Conservation (phyloP, 192 early-diverging fungal species). For the Spizellomyces sp. region DNA sequence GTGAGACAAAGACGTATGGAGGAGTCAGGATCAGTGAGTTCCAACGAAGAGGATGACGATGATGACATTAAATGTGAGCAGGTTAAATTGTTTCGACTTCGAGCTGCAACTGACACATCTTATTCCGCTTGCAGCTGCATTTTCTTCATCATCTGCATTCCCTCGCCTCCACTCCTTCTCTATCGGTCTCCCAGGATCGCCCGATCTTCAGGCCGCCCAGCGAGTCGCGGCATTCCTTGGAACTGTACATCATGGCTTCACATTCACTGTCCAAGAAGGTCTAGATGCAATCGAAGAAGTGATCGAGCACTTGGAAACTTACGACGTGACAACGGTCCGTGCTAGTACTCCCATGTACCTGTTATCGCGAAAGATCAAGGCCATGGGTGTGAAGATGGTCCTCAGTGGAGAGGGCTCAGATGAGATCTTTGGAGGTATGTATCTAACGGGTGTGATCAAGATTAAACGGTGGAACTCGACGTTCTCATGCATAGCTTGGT, state of each 20-base stretch:
- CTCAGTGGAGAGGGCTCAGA: constrained; percentile 95
- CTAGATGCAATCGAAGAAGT: constrained; percentile 94
- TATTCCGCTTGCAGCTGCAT: constrained; percentile 52
- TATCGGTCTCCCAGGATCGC: constrained; percentile 89
- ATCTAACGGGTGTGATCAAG: background rate
- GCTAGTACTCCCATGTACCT: constrained; percentile 99
- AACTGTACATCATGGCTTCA: constrained; percentile 95
- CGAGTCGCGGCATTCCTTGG: constrained; percentile 88
- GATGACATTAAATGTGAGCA: constrained; percentile 54
- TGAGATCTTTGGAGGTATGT: constrained; percentile 88
- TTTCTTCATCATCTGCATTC: constrained; percentile 60
- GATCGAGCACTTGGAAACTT: constrained; percentile 97
- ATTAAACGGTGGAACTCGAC: background rate
- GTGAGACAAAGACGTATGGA: constrained; percentile 54
- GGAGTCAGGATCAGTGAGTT: constrained; percentile 25
- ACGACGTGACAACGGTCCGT: constrained; percentile 97
- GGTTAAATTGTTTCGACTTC: background rate
- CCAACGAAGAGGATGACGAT: constrained; percentile 61
- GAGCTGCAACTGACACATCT: background rate
- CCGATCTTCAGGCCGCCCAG: constrained; percentile 88
- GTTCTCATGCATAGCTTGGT: background rate
- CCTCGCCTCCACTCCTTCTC: constrained; percentile 98
- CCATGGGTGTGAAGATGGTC: constrained; percentile 99
- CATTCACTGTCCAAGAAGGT: constrained; percentile 95
- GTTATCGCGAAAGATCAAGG: constrained; percentile 95